Evolutionary conservation across 768 basidiomycete genomes (phyloP), one percentile per base, ranked within the genome.

Genomic region (Leucocoprinus leucothites): DNA sequence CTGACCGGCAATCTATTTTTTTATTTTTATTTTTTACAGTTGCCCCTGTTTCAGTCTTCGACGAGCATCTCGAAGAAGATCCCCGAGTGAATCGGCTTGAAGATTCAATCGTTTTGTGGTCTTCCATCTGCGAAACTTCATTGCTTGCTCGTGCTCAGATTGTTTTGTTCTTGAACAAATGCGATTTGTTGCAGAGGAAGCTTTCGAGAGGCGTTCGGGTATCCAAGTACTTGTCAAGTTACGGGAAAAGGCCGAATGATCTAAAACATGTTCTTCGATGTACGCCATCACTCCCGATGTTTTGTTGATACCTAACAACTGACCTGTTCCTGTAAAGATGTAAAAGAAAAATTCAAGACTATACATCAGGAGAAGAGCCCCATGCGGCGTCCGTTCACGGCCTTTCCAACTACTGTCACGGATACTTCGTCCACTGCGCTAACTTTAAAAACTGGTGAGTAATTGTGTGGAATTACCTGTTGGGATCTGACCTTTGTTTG

Each of bases 31-130:
- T 35, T n/a, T 36, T 31, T 60, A 3, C 52, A 77, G 76, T 92
- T 19, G 85, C 87, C 1, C 90, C 90, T 7, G 79, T 92, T 41
- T 89, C 87, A 16, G 87, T 86, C 45, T 92, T 91, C 60, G 88
- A 92, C 65, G 86, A 91, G 64, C 73, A 78, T 14, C 72, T 89
- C 0, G 77, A 84, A 56, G 89, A 91, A 69, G 89, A 91, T 64
- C 72, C 74, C 5, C 74, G 76, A 24, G 81, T 89, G 51, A 90
- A 90, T 63, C 80, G 88, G 9, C 73, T 91, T 22, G 84, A 89
- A 62, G 88, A 90, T 67, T 86, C 86, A 0, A 80, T 86, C 48
- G 74, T 82, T 38, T 72, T 89, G 13, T 90, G 88, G 88, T 84
- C 80, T 47, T 77, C 81, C 9, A 81, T 90, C 58, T 85, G 85